Base-by-base conservation (phyloP, 1,139 yeast genomes). In the Suhomyces anneliseae region DNA sequence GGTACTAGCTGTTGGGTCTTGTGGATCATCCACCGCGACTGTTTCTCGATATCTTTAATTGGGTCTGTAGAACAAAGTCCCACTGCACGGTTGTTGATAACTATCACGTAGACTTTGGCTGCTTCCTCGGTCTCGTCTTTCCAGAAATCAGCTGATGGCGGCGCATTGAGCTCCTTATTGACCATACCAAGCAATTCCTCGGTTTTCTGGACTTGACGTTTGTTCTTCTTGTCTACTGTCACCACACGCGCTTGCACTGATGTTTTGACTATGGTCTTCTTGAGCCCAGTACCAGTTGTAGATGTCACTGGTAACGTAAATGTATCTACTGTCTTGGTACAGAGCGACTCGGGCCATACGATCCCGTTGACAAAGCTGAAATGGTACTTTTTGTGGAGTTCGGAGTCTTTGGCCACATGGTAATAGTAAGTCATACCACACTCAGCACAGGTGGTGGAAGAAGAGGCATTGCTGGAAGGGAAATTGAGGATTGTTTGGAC, bases 361-460 rank as follows among this genome's bases (percentile, higher is more conserved):
- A 73, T 61, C 2, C 92, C 90, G 52, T 65, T 71, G 44, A 68
- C 58, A 51, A 70, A 82, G 47, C 64, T 65, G 39, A 59, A 59
- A 55, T 76, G 90, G 62, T 73, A 80, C 54, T 66, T 70, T 0
- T 64, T 57, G 55, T 85, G 93, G 10, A 75, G 48, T 33, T 66
- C 65, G 27, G 59, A 60, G 52, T 85, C 90, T 24, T 67, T 58
- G 11, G 68, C 60, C 10, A 81, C 57, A 48, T 73, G 70, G 6
- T 73, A 65, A 44, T 72, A 61, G 57, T 78, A 85, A 4, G 86
- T 70, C 89, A 85, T 83, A 7, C 81, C 81, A 64, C 92, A 85
- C 32, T 66, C 68, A 8, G 62, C 50, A 56, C 90, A 85, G 0
- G 81, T 73, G 8, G 62, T 66, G 2, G 55, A 50, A 35, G 35